phyloP scores from a whole-genome alignment of 768 basidiomycete genomes.

The Rhodotorula diobovata region DNA sequence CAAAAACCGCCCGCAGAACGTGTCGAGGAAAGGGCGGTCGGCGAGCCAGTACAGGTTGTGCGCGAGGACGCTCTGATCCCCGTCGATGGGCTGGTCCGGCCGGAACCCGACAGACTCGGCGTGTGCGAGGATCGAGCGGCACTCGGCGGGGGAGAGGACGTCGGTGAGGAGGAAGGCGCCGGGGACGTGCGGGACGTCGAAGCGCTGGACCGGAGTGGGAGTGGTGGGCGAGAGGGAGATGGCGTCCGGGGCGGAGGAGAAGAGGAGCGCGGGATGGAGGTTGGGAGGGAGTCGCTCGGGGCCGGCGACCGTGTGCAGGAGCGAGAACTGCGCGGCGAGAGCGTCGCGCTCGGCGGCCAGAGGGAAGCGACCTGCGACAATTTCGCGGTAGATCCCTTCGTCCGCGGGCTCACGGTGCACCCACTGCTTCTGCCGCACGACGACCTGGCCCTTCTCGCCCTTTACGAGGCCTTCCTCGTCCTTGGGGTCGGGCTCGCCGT shows the following conservation, averaged over 20 bases:
- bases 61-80: conserved; percentile 19
- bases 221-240: conserved; percentile 14
- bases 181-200: conserved; percentile 53
- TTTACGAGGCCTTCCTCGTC: neutral
- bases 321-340: conserved; percentile 16
- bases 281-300: conserved; percentile 57
- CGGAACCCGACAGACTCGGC: conserved; percentile 54
- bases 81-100: conserved; percentile 54
- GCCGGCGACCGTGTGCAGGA: conserved; percentile 50
- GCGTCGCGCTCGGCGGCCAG: conserved; percentile 4
- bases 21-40: conserved; percentile 51
- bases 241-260: conserved; percentile 46
- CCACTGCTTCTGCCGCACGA: conserved; percentile 20
- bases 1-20: conserved; percentile 52
- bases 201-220: conserved; percentile 48
- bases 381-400: conserved; percentile 13
- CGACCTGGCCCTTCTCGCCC: neutral
- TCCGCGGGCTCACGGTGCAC: neutral
- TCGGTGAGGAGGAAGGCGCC: conserved; percentile 55
- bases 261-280: conserved; percentile 56
- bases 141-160: conserved; percentile 53
- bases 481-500: neutral
- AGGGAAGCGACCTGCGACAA: conserved; percentile 18
- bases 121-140: conserved; percentile 52
- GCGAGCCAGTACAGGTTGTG: conserved; percentile 57